phyloP scores from a whole-genome alignment of 148 eudicot genomes.

The Rhododendron vialii region DNA sequence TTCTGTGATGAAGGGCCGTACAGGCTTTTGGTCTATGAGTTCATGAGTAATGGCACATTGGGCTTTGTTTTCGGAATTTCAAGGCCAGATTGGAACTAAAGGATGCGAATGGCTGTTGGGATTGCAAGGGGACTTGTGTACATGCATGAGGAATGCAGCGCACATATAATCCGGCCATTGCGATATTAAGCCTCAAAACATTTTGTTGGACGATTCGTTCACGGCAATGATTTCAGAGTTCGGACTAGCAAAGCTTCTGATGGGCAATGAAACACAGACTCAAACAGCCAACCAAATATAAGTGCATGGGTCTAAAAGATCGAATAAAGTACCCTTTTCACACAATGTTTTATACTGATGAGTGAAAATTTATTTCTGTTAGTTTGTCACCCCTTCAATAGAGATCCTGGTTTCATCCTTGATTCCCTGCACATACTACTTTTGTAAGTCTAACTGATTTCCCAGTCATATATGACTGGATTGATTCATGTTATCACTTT shows the following conservation, averaged over 20 bases:
- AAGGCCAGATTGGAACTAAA: slow-evolving; percentile 18
- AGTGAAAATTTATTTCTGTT: too few species aligned
- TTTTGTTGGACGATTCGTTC: slow-evolving; percentile 14
- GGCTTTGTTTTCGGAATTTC: slow-evolving; percentile 8
- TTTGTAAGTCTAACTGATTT: too few species aligned
- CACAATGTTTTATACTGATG: too few species aligned
- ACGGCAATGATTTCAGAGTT: slow-evolving; percentile 13
- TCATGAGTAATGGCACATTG: slow-evolving; percentile 28
- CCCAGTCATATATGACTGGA: too few species aligned
- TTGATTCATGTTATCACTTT: too few species aligned
- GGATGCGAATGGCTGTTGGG: slow-evolving; percentile 17
- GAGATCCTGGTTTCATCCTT: too few species aligned
- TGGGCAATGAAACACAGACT: slow-evolving; percentile 13
- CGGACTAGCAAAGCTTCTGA: slow-evolving; percentile 22
- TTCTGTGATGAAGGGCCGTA: slow-evolving; percentile 23
- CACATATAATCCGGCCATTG: slow-evolving; percentile 22
- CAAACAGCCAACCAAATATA: not conserved
- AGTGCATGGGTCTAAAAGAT: too few species aligned
- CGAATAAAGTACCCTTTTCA: too few species aligned
- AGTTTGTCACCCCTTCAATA: too few species aligned
- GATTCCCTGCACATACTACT: too few species aligned
- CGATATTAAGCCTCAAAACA: slow-evolving; percentile 25
- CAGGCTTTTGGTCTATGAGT: slow-evolving; percentile 26
- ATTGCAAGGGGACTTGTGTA: slow-evolving; percentile 24
- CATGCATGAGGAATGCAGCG: slow-evolving; percentile 25